Evolutionary conservation across 2,329 filamentous ascomycete genomes (phyloP), one percentile per base, ranked within the genome.

Genomic region (Aureobasidium sp.): DNA sequence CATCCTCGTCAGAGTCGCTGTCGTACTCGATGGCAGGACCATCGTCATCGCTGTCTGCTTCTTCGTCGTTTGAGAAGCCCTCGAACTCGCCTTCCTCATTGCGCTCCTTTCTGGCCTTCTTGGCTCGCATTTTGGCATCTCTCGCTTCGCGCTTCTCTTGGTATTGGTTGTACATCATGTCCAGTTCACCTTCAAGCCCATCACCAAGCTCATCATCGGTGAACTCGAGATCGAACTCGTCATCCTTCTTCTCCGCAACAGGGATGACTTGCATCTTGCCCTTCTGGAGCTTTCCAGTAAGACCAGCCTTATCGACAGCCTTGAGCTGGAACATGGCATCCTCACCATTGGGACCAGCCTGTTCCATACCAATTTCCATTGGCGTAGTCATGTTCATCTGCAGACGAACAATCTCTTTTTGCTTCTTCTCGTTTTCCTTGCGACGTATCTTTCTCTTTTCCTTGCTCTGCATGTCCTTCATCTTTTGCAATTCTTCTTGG

Each of bases 351-450:
- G 90, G 89, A 0, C 90, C 90, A 27, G 84, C 78, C 75, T 94
- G 91, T 72, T 96, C 94, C 77, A 96, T 84, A 70, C 94, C 94
- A 66, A 99, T 96, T 66, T 99, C 94, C 81, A 91, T 94, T 8
- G 94, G 94, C 0, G 92, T 89, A 2, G 87, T 88, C 94, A 99
- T 99, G 77, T 97, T 88, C 79, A 99, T 86, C 75, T 99, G 94
- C 88, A 99, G 88, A 37, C 94, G 87, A n/a, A 96, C 82, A 64
- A 97, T 91, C 67, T 97, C 94, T 68, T 90, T 94, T 68, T 94
- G 90, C 76, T 96, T 97, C 74, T 86, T 86, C 75, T 99, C 94
- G 67, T 99, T 99, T 64, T 96, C 92, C 69, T 83, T 89, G 66
- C 92, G 84, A 67, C 88, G 85, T 70, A 96, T 89, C 69, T 91